A percentile compares a stretch with the other conserved stretches of the same genome.
Conservation (phyloP, 345 rosid genomes). For the Hevea brasiliensis region DNA sequence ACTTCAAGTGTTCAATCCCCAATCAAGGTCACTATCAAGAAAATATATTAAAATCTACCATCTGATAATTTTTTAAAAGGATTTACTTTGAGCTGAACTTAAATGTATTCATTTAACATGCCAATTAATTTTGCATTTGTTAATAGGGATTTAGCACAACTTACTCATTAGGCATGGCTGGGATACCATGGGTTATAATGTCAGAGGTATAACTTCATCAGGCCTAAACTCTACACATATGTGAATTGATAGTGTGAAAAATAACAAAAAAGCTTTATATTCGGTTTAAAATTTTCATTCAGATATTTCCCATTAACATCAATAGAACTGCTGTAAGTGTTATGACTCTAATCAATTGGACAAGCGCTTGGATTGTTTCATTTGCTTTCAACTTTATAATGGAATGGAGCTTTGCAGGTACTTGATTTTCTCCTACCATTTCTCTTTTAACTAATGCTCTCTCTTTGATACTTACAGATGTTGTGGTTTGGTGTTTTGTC, state of each 20-base stretch:
- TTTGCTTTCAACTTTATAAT: conserved; percentile 45
- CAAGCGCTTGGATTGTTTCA: conserved; percentile 50
- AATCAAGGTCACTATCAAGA: too few relatives aligned
- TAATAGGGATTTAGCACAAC: conserved; percentile 38
- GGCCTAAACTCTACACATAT: too few relatives aligned
- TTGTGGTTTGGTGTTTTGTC: neutral
- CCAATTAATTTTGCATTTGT: neutral
- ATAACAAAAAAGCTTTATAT: too few relatives aligned
- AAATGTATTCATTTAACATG: too few relatives aligned
- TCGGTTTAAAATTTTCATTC: neutral
- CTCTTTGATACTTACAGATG: neutral
- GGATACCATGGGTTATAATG: conserved; percentile 60
- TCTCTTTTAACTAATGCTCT: neutral
- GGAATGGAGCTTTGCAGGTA: conserved; percentile 57
- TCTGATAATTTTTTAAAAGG: too few relatives aligned
- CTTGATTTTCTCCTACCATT: neutral
- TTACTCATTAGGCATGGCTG: conserved; percentile 50
- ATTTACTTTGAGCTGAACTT: too few relatives aligned
- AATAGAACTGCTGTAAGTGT: conserved; percentile 65
- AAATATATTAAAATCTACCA: too few relatives aligned
- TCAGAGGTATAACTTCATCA: conserved; percentile 49
- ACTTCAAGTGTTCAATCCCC: too few relatives aligned
- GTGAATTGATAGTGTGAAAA: too few relatives aligned
- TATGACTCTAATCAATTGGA: conserved; percentile 46
- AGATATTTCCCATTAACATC: conserved; percentile 78